Percentiles rank a stretch among this genome's conserved stretches.
phyloP scores from a whole-genome alignment of 2,329 filamentous ascomycete genomes.

The Aspergillus ustus region DNA sequence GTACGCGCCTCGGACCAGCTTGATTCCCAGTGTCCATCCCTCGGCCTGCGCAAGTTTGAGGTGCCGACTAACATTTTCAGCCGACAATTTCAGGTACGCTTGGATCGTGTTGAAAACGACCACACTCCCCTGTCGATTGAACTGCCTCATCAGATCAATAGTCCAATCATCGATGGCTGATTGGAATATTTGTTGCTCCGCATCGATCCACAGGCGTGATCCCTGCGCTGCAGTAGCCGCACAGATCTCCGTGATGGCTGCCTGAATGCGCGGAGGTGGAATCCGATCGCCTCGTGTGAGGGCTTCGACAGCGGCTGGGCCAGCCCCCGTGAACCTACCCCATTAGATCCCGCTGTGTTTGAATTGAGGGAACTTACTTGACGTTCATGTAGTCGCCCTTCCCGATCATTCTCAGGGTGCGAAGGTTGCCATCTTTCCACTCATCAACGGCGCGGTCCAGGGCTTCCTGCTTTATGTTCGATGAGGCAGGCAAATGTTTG shows the following conservation, averaged over 20 bases:
- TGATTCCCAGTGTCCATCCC: slow-evolving; percentile 49
- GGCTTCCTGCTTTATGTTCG: slow-evolving; percentile 16
- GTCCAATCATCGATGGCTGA: slow-evolving; percentile 51
- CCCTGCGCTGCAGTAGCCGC: slow-evolving; percentile 37
- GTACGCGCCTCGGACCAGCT: slow-evolving; percentile 53
- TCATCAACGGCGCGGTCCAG: slow-evolving; percentile 41
- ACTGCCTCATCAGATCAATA: slow-evolving; percentile 51
- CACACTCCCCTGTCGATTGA: slow-evolving; percentile 40
- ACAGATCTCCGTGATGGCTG: slow-evolving; percentile 46
- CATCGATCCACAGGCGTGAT: slow-evolving; percentile 52
- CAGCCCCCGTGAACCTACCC: slow-evolving; percentile 50
- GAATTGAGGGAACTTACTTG: slow-evolving; percentile 39
- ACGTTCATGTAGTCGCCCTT: slow-evolving; percentile 49
- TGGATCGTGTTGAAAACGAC: slow-evolving; percentile 52
- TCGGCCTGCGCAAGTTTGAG: slow-evolving; percentile 44
- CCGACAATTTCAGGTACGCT: slow-evolving; percentile 51
- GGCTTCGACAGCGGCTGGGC: slow-evolving; percentile 41
- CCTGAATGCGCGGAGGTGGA: slow-evolving; percentile 39
- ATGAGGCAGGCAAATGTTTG: slow-evolving; percentile 8
- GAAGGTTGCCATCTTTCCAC: slow-evolving; percentile 54
- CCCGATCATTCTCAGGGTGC: slow-evolving; percentile 51
- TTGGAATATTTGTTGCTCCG: slow-evolving; percentile 54
- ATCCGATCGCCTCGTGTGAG: slow-evolving; percentile 37
- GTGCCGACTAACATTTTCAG: slow-evolving; percentile 44
- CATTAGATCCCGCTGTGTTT: neutral